Percentiles rank a stretch among this genome's conserved stretches.
These are phyloP conservation scores for Steccherinum ochraceum DNA, from an alignment of 768 basidiomycete species.

Conservation along the genomic window DNA sequence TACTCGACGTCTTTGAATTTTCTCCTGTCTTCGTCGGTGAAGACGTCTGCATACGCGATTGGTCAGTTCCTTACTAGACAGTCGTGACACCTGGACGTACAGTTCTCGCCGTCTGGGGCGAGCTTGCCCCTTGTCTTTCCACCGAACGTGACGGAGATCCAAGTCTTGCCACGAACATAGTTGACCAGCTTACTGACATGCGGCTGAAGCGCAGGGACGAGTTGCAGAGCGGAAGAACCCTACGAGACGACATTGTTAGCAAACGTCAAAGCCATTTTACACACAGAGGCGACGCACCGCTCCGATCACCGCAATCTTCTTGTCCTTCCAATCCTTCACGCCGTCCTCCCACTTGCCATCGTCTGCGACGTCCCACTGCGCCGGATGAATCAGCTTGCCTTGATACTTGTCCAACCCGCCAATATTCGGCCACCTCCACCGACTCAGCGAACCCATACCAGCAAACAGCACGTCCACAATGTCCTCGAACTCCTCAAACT, in stretches of 20 bases:
- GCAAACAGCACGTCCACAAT: slow-evolving; percentile 51
- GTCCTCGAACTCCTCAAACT: slow-evolving; percentile 38
- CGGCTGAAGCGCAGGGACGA: slow-evolving; percentile 51
- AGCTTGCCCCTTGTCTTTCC: slow-evolving; percentile 33
- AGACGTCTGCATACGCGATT: slow-evolving; percentile 30
- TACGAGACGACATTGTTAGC: slow-evolving; percentile 14
- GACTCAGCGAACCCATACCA: slow-evolving; percentile 44
- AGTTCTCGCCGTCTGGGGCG: slow-evolving; percentile 36
- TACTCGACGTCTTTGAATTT: slow-evolving; percentile 41
- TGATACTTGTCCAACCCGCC: slow-evolving; percentile 48
- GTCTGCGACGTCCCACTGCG: slow-evolving; percentile 43
- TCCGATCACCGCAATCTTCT: slow-evolving; percentile 52
- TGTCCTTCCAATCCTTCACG: slow-evolving; percentile 43
- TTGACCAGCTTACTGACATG: slow-evolving; percentile 42
- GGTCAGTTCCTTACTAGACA: not conserved
- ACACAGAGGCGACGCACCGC: slow-evolving; percentile 35
- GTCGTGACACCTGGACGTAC: slow-evolving; percentile 23
- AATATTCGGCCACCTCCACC: slow-evolving; percentile 68
- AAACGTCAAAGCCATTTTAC: not conserved
- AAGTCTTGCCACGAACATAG: slow-evolving; percentile 56
- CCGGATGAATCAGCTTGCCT: slow-evolving; percentile 59
- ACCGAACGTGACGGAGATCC: slow-evolving; percentile 44
- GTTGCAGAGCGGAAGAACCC: slow-evolving; percentile 61
- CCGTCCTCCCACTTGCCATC: slow-evolving; percentile 34
- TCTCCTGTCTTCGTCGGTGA: slow-evolving; percentile 45